These are phyloP conservation scores for Pythium phragmiticola DNA, from an alignment of 352 stramenopile genomes.

Conservation along the genomic window DNA sequence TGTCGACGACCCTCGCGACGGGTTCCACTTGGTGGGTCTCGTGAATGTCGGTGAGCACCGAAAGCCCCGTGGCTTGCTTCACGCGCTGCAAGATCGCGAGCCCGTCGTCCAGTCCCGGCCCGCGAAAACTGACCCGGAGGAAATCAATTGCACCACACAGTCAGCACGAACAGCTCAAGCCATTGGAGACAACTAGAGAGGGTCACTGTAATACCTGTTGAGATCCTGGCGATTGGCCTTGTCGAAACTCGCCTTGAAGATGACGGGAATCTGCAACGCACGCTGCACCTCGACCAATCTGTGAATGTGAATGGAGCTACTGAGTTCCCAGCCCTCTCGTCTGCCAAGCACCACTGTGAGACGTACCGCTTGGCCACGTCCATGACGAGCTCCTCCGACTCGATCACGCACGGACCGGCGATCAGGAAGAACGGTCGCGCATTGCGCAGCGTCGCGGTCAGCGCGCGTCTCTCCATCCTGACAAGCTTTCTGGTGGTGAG, in stretches of 20 bases:
- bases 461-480: constrained; percentile 42
- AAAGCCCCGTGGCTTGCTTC: constrained; percentile 65
- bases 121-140: constrained; percentile 51
- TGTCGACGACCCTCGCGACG: constrained; percentile 69
- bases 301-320: neutral
- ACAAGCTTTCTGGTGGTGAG: neutral
- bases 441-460: constrained; percentile 53
- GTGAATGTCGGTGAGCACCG: constrained; percentile 85
- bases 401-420: constrained; percentile 76
- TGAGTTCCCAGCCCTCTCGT: neutral
- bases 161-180: neutral
- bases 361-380: constrained; percentile 61
- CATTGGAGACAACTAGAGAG: neutral
- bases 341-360: neutral
- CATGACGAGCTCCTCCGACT: constrained; percentile 70
- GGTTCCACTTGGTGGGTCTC: constrained; percentile 76
- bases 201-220: constrained; percentile 28
- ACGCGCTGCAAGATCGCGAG: constrained; percentile 75
- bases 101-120: constrained; percentile 64
- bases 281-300: constrained; percentile 58
- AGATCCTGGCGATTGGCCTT: constrained; percentile 88
- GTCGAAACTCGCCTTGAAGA: constrained; percentile 91
- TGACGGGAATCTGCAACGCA: constrained; percentile 64
- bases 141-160: neutral
- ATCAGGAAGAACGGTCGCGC: constrained; percentile 85